phyloP scores from a whole-genome alignment of 192 early-diverging fungal genomes.

The Entrophospora sp. region DNA sequence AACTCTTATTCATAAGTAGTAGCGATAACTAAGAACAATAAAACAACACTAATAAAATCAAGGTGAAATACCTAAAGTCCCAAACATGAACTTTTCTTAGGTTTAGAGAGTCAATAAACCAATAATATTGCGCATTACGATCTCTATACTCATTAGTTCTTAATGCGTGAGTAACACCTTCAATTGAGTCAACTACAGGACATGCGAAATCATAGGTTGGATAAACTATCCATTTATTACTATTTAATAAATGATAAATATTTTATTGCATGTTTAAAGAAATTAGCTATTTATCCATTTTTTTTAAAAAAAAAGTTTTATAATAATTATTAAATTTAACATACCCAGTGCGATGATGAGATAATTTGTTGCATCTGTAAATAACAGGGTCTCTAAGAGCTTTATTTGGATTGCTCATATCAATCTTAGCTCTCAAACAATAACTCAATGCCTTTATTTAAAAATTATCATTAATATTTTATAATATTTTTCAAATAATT shows the following conservation, averaged over 20 bases:
- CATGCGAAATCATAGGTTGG: conserved; percentile 98
- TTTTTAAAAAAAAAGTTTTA: too few species aligned
- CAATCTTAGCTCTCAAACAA: conserved; percentile 94
- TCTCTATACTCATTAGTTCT: conserved; percentile 98
- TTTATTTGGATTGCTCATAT: conserved; percentile 78
- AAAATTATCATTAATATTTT: too few species aligned
- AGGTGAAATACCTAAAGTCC: conserved; percentile 58
- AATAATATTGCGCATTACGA: conserved; percentile 92
- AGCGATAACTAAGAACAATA: not conserved
- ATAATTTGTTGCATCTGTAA: conserved; percentile 84
- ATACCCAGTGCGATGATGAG: conserved; percentile 84
- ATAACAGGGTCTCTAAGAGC: conserved; percentile 95
- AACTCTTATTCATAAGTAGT: not conserved
- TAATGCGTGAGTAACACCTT: conserved; percentile 97
- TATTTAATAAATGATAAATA: not conserved
- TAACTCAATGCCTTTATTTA: conserved; percentile 55
- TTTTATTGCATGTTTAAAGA: too few species aligned
- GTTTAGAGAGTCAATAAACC: conserved; percentile 83
- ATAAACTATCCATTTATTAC: conserved; percentile 89
- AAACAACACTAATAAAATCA: not conserved
- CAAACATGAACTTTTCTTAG: conserved; percentile 87
- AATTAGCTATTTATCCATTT: not conserved
- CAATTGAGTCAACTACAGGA: conserved; percentile 90
- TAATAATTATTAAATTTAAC: too few species aligned
- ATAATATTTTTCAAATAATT: too few species aligned